These are phyloP conservation scores for Cronartium quercuum DNA, from an alignment of 1,284 basidiomycete genomes.

Conservation along the genomic window DNA sequence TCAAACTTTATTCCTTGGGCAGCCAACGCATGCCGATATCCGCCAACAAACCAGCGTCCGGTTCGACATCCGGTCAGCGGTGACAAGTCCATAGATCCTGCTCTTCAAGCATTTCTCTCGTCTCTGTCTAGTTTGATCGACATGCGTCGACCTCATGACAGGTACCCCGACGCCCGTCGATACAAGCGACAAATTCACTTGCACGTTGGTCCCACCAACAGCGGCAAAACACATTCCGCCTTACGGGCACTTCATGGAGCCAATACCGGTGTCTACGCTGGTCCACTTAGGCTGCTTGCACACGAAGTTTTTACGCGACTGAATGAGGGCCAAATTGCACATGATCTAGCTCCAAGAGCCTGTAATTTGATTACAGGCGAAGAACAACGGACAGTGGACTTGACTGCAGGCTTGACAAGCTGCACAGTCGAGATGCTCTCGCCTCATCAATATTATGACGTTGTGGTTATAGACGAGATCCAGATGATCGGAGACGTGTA, in stretches of 20 bases:
- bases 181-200: constrained; percentile 74
- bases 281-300: constrained; percentile 83
- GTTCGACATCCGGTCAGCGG: not conserved
- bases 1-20: constrained; percentile 28
- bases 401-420: constrained; percentile 59
- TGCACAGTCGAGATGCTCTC: constrained; percentile 95
- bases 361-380: constrained; percentile 94
- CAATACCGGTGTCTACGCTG: constrained; percentile 71
- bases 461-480: constrained; percentile 94
- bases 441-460: constrained; percentile 57
- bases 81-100: not conserved
- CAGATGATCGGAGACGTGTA: constrained; percentile 81
- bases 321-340: constrained; percentile 73
- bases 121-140: constrained; percentile 46
- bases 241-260: constrained; percentile 77
- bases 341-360: constrained; percentile 53
- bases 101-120: not conserved
- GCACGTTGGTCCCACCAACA: constrained; percentile 96
- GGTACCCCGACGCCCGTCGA: constrained; percentile 51
- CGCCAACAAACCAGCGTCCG: not conserved
- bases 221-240: constrained; percentile 91
- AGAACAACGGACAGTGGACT: constrained; percentile 67
- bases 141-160: constrained; percentile 48
- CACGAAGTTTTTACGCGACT: constrained; percentile 91
- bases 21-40: not conserved